Evolutionary conservation across 176 grass and related monocot genomes (phyloP).

Genomic region (Juncus effusus): DNA sequence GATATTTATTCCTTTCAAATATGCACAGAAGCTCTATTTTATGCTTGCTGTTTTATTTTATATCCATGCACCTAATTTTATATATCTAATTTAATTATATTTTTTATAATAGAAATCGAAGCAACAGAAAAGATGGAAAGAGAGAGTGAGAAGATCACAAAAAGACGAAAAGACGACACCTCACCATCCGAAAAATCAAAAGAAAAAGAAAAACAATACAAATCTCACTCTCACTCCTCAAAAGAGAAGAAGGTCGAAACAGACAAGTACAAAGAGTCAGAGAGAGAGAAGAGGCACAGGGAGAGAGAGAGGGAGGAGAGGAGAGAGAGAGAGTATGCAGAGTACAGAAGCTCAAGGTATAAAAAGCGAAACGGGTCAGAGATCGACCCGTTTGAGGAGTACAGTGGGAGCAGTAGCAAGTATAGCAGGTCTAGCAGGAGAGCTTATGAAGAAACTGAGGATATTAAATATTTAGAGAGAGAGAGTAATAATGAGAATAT

Average conservation of each 20-base stretch:
- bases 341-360: conserved; percentile 61
- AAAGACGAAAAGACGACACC: conserved; percentile 45
- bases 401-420: conserved; percentile 55
- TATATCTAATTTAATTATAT: not conserved
- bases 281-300: conserved; percentile 49
- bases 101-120: conserved; percentile 27
- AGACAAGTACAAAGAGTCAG: conserved; percentile 75
- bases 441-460: conserved; percentile 56
- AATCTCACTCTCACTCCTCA: conserved; percentile 6
- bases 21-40: too few species aligned
- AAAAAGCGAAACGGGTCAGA: conserved; percentile 60
- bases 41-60: too few species aligned
- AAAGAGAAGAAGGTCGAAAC: conserved; percentile 60
- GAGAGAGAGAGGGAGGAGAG: conserved; percentile 53
- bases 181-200: conserved; percentile 51
- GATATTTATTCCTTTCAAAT: too few species aligned
- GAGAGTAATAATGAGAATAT: conserved; percentile 10
- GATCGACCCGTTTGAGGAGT: conserved; percentile 39
- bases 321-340: conserved; percentile 48
- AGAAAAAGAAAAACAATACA: conserved; percentile 47
- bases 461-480: conserved; percentile 32
- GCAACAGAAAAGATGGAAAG: conserved; percentile 20
- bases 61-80: too few species aligned
- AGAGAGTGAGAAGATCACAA: conserved; percentile 35
- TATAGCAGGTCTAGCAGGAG: conserved; percentile 65